These are phyloP conservation scores for Podosphaera aphanis DNA, from an alignment of 2,329 filamentous ascomycete species.

Conservation along the genomic window DNA sequence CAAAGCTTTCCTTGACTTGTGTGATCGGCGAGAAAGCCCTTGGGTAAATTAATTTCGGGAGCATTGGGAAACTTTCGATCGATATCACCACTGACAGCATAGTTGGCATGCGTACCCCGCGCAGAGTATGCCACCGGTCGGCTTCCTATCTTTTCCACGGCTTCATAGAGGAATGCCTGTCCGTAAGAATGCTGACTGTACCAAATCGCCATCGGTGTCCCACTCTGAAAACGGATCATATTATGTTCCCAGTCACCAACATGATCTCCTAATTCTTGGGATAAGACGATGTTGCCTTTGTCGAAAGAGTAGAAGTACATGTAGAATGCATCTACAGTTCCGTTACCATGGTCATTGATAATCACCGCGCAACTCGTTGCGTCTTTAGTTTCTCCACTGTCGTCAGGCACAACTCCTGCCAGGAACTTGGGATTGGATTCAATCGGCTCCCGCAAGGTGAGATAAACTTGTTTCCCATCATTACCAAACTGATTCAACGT, in stretches of 20 bases:
- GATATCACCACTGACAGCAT: slow-evolving; percentile 33
- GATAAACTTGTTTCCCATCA: slow-evolving; percentile 21
- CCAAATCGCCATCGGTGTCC: slow-evolving; percentile 31
- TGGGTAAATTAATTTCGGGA: slow-evolving; percentile 29
- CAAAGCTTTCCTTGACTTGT: slow-evolving; percentile 30
- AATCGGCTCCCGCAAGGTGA: slow-evolving; percentile 26
- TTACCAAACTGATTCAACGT: slow-evolving; percentile 20
- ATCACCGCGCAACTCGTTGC: slow-evolving; percentile 29
- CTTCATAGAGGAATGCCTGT: slow-evolving; percentile 35
- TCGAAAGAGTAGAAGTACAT: slow-evolving; percentile 18
- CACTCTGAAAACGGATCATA: slow-evolving; percentile 39
- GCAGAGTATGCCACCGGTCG: slow-evolving; percentile 34
- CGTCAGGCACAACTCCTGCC: slow-evolving; percentile 28
- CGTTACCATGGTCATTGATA: slow-evolving; percentile 31
- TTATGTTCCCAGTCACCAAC: slow-evolving; percentile 46
- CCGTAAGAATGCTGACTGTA: slow-evolving; percentile 39
- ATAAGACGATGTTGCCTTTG: slow-evolving; percentile 14
- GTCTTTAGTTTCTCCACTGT: slow-evolving; percentile 24
- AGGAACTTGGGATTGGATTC: slow-evolving; percentile 24
- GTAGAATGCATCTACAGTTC: slow-evolving; percentile 18
- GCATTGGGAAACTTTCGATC: slow-evolving; percentile 31
- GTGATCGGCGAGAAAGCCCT: slow-evolving; percentile 28
- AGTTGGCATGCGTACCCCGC: slow-evolving; percentile 40
- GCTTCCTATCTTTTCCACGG: slow-evolving; percentile 27
- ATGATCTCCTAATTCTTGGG: slow-evolving; percentile 21